These are phyloP conservation scores for Eurotiales sp. DNA, from an alignment of 2,329 filamentous ascomycete species.

Conservation along the genomic window DNA sequence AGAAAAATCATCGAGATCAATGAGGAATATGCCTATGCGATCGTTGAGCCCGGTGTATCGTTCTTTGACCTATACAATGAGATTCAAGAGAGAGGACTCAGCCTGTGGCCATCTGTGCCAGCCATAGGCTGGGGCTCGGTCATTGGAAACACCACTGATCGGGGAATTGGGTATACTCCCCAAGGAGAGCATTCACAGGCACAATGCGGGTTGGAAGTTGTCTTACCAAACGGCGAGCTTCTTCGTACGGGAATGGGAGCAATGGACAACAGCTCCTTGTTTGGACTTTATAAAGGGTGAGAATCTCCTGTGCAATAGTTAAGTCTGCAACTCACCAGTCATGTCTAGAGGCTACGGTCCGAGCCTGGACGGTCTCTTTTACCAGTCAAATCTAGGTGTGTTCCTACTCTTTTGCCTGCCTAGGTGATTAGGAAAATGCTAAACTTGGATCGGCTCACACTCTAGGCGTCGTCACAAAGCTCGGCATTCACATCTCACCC, in stretches of 20 bases:
- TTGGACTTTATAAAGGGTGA: too few relatives aligned
- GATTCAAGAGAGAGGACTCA: constrained; percentile 33
- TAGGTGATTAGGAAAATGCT: too few relatives aligned
- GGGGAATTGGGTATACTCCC: constrained; percentile 32
- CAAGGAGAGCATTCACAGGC: constrained; percentile 33
- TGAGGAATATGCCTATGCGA: constrained; percentile 34
- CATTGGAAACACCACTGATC: constrained; percentile 32
- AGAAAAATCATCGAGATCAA: constrained; percentile 37
- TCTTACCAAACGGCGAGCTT: constrained; percentile 37
- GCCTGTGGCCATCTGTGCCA: constrained; percentile 42
- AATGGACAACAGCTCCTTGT: constrained; percentile 22
- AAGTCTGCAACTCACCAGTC: not conserved
- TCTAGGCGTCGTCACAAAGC: constrained; percentile 21
- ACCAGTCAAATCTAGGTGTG: constrained; percentile 18
- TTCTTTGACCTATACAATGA: constrained; percentile 39
- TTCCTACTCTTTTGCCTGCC: too few relatives aligned
- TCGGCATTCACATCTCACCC: constrained; percentile 22
- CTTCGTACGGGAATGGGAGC: constrained; percentile 41
- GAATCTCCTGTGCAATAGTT: not conserved
- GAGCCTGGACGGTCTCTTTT: constrained; percentile 16
- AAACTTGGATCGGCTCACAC: too few relatives aligned
- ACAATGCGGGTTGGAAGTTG: constrained; percentile 44
- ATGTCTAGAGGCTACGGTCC: too few relatives aligned
- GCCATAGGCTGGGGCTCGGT: constrained; percentile 33
- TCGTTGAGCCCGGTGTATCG: constrained; percentile 44